These are phyloP conservation scores for Reticulascus tulasneorum DNA, from an alignment of 2,329 filamentous ascomycete genomes.

Conservation along the genomic window DNA sequence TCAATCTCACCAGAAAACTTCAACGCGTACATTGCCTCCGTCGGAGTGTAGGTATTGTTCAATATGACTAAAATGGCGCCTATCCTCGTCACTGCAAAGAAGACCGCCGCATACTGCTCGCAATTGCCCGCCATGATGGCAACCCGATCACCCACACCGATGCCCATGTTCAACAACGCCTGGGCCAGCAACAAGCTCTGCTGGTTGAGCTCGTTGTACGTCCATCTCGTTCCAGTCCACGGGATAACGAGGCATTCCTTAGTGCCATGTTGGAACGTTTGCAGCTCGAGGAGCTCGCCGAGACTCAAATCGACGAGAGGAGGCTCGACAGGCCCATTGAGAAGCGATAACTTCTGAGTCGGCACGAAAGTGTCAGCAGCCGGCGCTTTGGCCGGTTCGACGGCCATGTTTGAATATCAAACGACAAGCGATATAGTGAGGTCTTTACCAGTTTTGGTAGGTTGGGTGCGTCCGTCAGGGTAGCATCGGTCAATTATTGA, in stretches of 20 bases:
- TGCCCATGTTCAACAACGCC: conserved; percentile 63
- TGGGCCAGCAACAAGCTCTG: conserved; percentile 59
- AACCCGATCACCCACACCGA: conserved; percentile 65
- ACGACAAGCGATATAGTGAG: not conserved
- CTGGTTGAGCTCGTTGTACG: conserved; percentile 60
- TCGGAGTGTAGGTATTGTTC: conserved; percentile 77
- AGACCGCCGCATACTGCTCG: conserved; percentile 75
- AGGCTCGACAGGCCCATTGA: conserved; percentile 65
- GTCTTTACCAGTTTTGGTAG: not conserved
- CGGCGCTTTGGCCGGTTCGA: conserved; percentile 22
- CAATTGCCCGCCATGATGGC: conserved; percentile 76
- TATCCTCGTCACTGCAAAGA: conserved; percentile 67
- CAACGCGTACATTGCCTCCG: conserved; percentile 67
- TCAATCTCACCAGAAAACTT: conserved; percentile 59
- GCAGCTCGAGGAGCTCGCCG: conserved; percentile 67
- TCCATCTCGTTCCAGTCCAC: conserved; percentile 74
- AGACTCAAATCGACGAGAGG: conserved; percentile 69
- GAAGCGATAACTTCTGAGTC: conserved; percentile 48
- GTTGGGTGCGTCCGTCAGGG: conserved; percentile 2
- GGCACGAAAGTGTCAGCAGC: conserved; percentile 20
- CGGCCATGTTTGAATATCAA: conserved; percentile 22
- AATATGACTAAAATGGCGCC: conserved; percentile 70
- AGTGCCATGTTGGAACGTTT: conserved; percentile 61
- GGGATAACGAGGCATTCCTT: conserved; percentile 69
- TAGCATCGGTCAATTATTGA: not conserved